A percentile compares a stretch with the other conserved stretches of the same genome.
Conservation (phyloP, 257 asterid genomes). For the Gentiana macrophylla region DNA sequence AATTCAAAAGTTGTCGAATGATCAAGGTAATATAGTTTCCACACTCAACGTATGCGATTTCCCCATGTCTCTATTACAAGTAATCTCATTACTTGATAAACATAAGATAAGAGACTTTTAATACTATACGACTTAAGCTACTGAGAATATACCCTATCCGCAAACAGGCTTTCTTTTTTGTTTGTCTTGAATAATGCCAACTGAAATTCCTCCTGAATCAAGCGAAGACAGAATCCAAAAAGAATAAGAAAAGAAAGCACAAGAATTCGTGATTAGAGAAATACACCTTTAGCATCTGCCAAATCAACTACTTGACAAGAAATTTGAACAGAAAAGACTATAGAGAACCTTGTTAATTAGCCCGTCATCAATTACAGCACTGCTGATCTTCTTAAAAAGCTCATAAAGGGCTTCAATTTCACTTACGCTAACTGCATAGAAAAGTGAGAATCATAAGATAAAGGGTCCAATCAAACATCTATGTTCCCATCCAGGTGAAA, state of each 20-base stretch:
- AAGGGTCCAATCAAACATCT: no score
- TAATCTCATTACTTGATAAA: background rate
- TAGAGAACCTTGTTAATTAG: slow-evolving; percentile 75
- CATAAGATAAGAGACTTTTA: background rate
- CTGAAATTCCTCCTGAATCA: slow-evolving; percentile 91
- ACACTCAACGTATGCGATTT: no score
- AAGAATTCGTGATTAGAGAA: background rate
- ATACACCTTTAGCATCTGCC: background rate
- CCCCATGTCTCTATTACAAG: background rate
- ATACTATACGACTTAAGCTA: background rate
- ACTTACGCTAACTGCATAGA: slow-evolving; percentile 86
- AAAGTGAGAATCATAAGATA: slow-evolving; percentile 5
- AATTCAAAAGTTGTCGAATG: no score
- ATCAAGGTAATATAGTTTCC: no score
- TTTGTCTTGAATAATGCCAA: slow-evolving; percentile 93
- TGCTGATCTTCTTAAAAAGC: slow-evolving; percentile 96
- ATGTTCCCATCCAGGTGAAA: no score
- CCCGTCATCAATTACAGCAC: slow-evolving; percentile 98
- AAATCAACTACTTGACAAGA: background rate
- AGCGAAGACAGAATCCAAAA: slow-evolving; percentile 7
- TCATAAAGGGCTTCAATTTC: slow-evolving; percentile 97
- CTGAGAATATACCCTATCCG: slow-evolving; percentile 67
- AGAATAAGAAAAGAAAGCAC: background rate
- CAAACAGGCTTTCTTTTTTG: slow-evolving; percentile 93
- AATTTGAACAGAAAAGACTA: background rate